Percentiles rank a stretch among this genome's conserved stretches.
Evolutionary conservation across 345 rosid genomes (phyloP).

Genomic region (Psidium friedrichsthalianum): DNA sequence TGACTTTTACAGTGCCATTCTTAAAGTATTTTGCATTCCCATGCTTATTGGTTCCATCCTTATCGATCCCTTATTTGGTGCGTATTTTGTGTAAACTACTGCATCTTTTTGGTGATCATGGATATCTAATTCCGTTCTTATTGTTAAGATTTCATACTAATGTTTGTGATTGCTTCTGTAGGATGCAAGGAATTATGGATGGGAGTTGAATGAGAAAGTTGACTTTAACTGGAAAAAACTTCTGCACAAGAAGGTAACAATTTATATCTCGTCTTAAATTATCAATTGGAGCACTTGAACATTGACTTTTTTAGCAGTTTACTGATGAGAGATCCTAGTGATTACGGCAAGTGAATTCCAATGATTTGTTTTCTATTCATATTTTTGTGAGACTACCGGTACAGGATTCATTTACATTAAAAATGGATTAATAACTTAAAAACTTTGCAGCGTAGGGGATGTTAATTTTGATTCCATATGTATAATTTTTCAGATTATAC

Average conservation of each 20-base stretch:
- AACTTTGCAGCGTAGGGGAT: background rate
- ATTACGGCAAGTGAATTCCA: background rate
- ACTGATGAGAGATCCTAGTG: background rate
- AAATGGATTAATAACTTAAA: background rate
- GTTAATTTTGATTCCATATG: background rate
- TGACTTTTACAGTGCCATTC: background rate
- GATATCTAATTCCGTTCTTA: background rate
- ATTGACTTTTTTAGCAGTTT: background rate
- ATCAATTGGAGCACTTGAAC: background rate
- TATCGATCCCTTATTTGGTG: background rate
- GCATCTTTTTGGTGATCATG: background rate
- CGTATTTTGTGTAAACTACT: background rate
- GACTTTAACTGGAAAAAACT: constrained; percentile 91
- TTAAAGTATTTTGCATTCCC: background rate
- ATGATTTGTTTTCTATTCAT: background rate
- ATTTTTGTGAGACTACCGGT: background rate
- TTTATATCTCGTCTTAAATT: background rate
- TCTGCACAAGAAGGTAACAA: constrained; percentile 68
- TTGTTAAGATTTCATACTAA: background rate
- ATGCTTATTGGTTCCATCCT: background rate
- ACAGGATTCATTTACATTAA: background rate
- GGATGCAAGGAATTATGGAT: constrained; percentile 94
- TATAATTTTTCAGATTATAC: background rate
- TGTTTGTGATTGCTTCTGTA: constrained; percentile 14
- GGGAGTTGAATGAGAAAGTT: constrained; percentile 76